Evolutionary conservation across 495 filamentous ascomycete species (phyloP), one percentile per base, ranked within the genome.

Genomic region (Aspergillus carlsbadensis): DNA sequence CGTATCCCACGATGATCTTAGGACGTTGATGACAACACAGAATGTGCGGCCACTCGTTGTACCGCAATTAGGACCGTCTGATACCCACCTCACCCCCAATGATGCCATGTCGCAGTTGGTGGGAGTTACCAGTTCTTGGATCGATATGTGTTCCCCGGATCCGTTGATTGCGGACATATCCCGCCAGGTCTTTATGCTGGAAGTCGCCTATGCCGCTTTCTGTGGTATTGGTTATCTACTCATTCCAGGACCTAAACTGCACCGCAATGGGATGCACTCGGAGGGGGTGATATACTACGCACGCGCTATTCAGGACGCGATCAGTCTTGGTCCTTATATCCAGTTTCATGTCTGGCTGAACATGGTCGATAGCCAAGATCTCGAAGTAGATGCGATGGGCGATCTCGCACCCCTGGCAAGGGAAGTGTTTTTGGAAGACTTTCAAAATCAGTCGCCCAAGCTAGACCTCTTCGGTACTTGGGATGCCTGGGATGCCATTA

Each of bases 171-270:
- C 89, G 2, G 85, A 89, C 65, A 75, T 97, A 52, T 96, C 92
- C 11, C 83, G 88, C 26, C 92, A 96, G 66, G 90, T 96, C 2
- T 73, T 99, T 44, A 90, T 91, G 68, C 75, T 94, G 49, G 94
- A 99, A 62, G 82, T 98, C 15, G 86, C 89, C 18, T 99, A 97
- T 70, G 95, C 94, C 34, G 90, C 89, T 46, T 99, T 97, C 74
- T 96, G 91, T 66, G 94, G 94, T 14, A 80, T 92, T 57, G 84
- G 84, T 18, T 95, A 88, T 67, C 79, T 99, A 36, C 75, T 97
- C 51, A 74, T 98, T 29, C 86, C 85, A 3, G 90, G 91, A 5
- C 94, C 92, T 1, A 80, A 76, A 54, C 54, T 84, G 65, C 66
- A 79, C 59, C 68, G 81, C 66, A 70, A 76, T 17, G 64, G 55